Evolutionary conservation across 73 alveolate genomes (phyloP).

Genomic region (Uronychia binucleata): DNA sequence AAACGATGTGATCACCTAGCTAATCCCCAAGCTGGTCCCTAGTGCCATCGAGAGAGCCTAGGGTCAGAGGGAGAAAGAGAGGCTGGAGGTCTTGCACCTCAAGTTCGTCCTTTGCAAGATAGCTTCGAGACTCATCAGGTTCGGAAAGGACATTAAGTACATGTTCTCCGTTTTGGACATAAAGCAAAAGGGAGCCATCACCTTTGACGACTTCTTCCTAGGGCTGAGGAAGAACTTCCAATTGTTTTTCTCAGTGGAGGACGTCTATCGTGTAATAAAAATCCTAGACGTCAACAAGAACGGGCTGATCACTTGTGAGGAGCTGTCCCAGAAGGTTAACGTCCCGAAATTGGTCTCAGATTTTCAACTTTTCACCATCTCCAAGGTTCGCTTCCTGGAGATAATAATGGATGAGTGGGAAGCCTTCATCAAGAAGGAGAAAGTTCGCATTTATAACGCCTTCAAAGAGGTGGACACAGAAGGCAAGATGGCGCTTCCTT

Average conservation of each 20-base stretch:
- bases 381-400: conserved; percentile 5
- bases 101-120: conserved; percentile 52
- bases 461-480: neutral
- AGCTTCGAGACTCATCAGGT: conserved; percentile 20
- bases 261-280: conserved; percentile 1
- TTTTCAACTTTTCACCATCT: neutral
- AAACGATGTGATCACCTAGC: neutral
- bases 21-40: neutral
- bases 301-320: conserved; percentile 10
- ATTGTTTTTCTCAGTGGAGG: conserved; percentile 7
- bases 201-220: conserved; percentile 5
- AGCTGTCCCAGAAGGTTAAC: conserved; percentile 1
- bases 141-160: conserved; percentile 50
- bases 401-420: neutral
- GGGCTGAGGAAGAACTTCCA: conserved; percentile 17
- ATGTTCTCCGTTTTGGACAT: conserved; percentile 44
- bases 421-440: neutral
- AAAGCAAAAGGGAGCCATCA: conserved; percentile 40
- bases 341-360: neutral
- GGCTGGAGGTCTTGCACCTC: conserved; percentile 4
- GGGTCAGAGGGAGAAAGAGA: neutral
- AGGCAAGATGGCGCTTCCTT: neutral
- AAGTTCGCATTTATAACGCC: neutral
- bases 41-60: neutral
- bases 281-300: conserved; percentile 18